Percentiles rank a stretch among this genome's conserved stretches.
Evolutionary conservation across 768 basidiomycete genomes (phyloP).

Genomic region (Hygrophorus pudorinus): DNA sequence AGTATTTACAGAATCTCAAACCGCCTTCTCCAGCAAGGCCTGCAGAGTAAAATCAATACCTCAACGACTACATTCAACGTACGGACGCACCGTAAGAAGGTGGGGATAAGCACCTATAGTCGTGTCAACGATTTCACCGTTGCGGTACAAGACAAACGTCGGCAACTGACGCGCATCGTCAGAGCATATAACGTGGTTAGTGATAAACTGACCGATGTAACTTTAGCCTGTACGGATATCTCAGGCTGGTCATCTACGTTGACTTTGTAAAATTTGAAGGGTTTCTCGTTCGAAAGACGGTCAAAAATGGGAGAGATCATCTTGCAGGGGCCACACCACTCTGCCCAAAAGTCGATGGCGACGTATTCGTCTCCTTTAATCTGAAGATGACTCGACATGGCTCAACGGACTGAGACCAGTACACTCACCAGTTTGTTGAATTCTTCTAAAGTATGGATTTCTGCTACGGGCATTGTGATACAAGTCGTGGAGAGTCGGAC

Average conservation of each 20-base stretch:
- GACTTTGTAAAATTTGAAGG: slow-evolving; percentile 59
- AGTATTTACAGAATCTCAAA: too few relatives aligned
- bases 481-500: not conserved
- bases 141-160: slow-evolving; percentile 21
- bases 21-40: too few relatives aligned
- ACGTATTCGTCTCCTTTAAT: slow-evolving; percentile 37
- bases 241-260: slow-evolving; percentile 53
- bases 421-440: slow-evolving; percentile 4
- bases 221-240: slow-evolving; percentile 46
- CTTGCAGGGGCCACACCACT: slow-evolving; percentile 68
- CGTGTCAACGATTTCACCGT: slow-evolving; percentile 7
- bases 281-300: slow-evolving; percentile 28
- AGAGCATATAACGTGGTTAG: too few relatives aligned
- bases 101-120: slow-evolving; percentile 8
- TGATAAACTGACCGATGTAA: slow-evolving; percentile 44
- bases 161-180: slow-evolving; percentile 16
- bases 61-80: too few relatives aligned
- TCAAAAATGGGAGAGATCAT: slow-evolving; percentile 59
- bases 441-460: not conserved
- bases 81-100: slow-evolving; percentile 15
- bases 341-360: slow-evolving; percentile 68
- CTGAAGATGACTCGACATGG: slow-evolving; percentile 13
- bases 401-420: too few relatives aligned
- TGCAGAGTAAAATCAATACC: too few relatives aligned
- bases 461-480: slow-evolving; percentile 1